Base-by-base conservation (phyloP, 2,329 filamentous ascomycete species). In the Plectosphaerella plurivora region DNA sequence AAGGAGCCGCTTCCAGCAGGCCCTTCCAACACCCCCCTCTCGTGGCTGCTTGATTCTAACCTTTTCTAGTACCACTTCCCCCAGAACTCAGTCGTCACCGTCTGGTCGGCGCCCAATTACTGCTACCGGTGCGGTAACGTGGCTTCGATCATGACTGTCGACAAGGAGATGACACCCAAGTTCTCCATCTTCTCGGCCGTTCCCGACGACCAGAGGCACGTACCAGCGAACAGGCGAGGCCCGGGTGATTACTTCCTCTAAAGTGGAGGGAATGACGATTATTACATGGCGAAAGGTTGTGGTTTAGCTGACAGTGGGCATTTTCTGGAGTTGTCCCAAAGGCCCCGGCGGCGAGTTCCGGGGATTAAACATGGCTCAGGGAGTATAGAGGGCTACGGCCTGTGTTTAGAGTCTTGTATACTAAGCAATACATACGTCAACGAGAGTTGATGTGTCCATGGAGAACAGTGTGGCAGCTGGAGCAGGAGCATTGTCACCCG, bases 61-160 rank as follows among this genome's bases (percentile, higher is more conserved):
- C 37, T 15, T 41, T 15, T 6, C 35, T 52, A 90, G 83, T 97
- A 95, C 68, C 93, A 97, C 68, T 97, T 97, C 72, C 81, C 88
- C 51, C 89, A 96, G 68, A 93, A 94, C 73, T 95, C 95, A 12
- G 92, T 97, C 42, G 92, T 96, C 16, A 99, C 94, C 1, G 94
- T 99, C 20, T 99, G 94, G 94, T 97, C 91, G 54, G 94, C 94
- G 4, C 94, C 94, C 5, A 99, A 95, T 68, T 94, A 94, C 71
- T 95, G 90, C 68, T 96, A 96, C 69, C 82, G 92, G 51, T 99
- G 94, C 69, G 94, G 94, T 37, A 99, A 99, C 65, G 84, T 97
- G 67, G 94, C 94, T 8, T 97, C 92, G 66, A 96, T 97, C 67
- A 96, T 96, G 86, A 91, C 91, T 50, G 85, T 97, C 25, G 86